Percentiles rank a stretch among this genome's conserved stretches.
Evolutionary conservation across 2,329 filamentous ascomycete genomes (phyloP).

Genomic region (Amphichorda felina): DNA sequence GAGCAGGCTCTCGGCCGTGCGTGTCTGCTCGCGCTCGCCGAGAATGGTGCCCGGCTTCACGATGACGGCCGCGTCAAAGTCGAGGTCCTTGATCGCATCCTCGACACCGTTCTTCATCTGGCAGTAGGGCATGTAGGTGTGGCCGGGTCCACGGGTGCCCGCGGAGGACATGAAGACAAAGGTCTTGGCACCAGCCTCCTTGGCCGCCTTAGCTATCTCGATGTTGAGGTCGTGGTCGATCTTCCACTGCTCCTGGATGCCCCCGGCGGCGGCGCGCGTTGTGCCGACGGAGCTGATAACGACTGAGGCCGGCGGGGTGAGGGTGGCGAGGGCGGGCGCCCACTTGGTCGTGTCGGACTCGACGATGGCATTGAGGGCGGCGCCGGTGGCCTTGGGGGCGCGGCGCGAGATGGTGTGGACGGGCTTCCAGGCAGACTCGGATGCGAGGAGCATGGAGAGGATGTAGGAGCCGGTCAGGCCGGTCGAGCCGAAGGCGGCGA

Average conservation of each 20-base stretch:
- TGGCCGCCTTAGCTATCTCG: constrained; percentile 64
- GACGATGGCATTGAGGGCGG: constrained; percentile 51
- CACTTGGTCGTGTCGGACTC: constrained; percentile 59
- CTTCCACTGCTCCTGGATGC: constrained; percentile 69
- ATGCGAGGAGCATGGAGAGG: constrained; percentile 49
- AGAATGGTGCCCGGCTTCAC: constrained; percentile 63
- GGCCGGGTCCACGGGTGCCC: constrained; percentile 29
- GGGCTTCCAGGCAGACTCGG: constrained; percentile 32
- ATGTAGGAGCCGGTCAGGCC: constrained; percentile 65
- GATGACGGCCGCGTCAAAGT: constrained; percentile 70
- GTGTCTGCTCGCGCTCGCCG: constrained; percentile 52
- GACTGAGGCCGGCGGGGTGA: constrained; percentile 44
- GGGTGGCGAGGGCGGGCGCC: constrained; percentile 43
- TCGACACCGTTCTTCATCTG: constrained; percentile 84
- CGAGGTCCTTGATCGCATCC: constrained; percentile 57
- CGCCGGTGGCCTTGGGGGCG: constrained; percentile 37
- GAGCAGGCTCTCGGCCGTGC: constrained; percentile 44
- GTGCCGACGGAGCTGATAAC: constrained; percentile 76
- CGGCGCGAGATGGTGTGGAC: constrained; percentile 58
- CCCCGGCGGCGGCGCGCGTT: constrained; percentile 62
- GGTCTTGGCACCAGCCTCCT: constrained; percentile 56
- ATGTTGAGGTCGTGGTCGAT: constrained; percentile 84
- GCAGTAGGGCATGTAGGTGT: constrained; percentile 35
- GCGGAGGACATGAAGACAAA: constrained; percentile 65
- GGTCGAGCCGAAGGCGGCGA: constrained; percentile 51